Evolutionary conservation across 2,329 filamentous ascomycete species (phyloP), one percentile per base, ranked within the genome.

Genomic region (Colletotrichum aenigma): DNA sequence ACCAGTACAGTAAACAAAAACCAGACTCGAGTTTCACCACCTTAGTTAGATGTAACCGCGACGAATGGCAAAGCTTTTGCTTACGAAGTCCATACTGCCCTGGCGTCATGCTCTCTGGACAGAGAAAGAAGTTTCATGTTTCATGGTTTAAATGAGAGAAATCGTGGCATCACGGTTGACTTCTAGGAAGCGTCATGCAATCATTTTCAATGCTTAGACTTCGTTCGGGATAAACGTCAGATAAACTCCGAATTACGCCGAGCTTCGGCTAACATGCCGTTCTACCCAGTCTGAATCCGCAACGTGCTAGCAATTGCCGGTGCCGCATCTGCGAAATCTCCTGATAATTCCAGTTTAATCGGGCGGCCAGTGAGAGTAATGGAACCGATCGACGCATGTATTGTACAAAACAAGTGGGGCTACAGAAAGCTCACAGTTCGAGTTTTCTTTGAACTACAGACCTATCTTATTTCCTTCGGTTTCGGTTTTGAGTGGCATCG

Each of bases 321-420:
- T 16, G 16, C 36, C 16, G 36, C 36, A 18, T 43, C 36, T 43
- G 36, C 16, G 7, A 43, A 18, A 43, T 43, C 36, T 3, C 16
- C 36, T 43, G 36, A 43, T 9, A 43, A 43, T 43, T 18, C 16
- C 18, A 43, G 16, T 18, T 18, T 2, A 0, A 43, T 6, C 18
- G 16, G 36, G 36, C 36, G 7, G 16, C 36, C 1, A 38, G 36
- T 43, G 16, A 43, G 36, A 43, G 2, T 9, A 43, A 18, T 43
- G 16, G 16, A 43, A 43, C 36, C 16, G 16, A 43, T 43, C 36
- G 1, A 43, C 36, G 4, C 16, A 43, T 43, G 16, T 9, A 9
- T n/a, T 10, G 1, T 3, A 0, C 8, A 10, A 10, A 43, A 1
- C 4, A 18, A 0, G 36, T 43, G 36, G 36, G 16, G 36, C n/a